A percentile compares a stretch with the other conserved stretches of the same genome.
Conservation (phyloP, 1,284 basidiomycete species). For the Sanguinoderma infundibulare region DNA sequence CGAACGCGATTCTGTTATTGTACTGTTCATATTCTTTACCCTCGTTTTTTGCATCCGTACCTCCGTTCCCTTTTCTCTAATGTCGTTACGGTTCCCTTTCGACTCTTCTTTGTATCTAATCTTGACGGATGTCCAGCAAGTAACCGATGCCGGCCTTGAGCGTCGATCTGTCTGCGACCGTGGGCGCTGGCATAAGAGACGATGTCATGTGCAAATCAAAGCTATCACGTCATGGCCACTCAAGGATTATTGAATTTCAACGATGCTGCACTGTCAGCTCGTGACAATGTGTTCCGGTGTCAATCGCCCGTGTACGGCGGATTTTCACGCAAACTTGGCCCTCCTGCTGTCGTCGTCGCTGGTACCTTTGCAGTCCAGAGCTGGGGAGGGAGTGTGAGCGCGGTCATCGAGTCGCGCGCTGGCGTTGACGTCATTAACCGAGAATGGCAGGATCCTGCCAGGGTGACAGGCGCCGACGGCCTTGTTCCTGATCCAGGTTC, state of each 20-base stretch:
- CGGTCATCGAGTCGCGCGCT: not conserved
- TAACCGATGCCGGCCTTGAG: not conserved
- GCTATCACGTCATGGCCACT: not conserved
- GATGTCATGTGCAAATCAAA: not conserved
- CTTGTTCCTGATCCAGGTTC: conserved; percentile 5
- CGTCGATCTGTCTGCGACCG: not conserved
- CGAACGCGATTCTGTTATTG: conserved; percentile 9
- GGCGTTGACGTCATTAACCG: conserved; percentile 6
- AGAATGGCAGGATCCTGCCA: conserved; percentile 4
- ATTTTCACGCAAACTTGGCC: not conserved
- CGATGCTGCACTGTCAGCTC: not conserved
- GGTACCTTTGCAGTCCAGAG: too few relatives aligned
- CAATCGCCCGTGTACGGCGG: not conserved
- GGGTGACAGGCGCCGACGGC: not conserved
- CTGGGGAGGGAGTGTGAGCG: not conserved
- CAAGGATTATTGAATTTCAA: not conserved
- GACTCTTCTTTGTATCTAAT: conserved; percentile 25
- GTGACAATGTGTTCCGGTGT: not conserved
- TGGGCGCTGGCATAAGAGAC: not conserved
- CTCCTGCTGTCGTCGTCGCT: too few relatives aligned
- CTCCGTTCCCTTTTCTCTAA: not conserved
- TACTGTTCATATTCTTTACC: conserved; percentile 13
- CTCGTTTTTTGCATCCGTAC: not conserved
- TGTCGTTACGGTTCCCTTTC: conserved; percentile 8
- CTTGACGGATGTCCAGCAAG: conserved; percentile 13